Base-by-base conservation (phyloP, 2,329 filamentous ascomycete species). In the Trichoderma semiorbis region DNA sequence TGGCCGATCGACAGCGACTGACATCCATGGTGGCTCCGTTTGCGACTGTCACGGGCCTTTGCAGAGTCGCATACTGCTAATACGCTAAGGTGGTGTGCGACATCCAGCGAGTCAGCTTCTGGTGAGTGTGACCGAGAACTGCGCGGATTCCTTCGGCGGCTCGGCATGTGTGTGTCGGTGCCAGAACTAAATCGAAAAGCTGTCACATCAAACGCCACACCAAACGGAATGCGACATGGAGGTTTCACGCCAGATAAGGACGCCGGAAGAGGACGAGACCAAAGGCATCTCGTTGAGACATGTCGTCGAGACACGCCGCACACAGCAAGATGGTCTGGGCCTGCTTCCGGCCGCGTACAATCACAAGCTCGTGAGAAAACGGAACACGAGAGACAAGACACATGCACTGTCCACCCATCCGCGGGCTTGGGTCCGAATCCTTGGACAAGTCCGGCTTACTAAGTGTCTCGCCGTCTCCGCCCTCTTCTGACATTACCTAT, bases 361-460 rank as follows among this genome's bases (percentile, higher is more conserved):
- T 69, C 57, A 69, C 67, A 39, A 53, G 39, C 67, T 62, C 67
- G 57, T 62, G 30, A 69, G 28, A 69, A 69, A 36, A 61, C 67
- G 57, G 67, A 47, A 50, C 36, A 28, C 57, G 55, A 32, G n/a
- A 62, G 39, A 47, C 36, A 43, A 43, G 21, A 62, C 43, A 43
- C 39, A 43, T 43, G 26, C 50, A 68, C 53, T 58, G 65, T 32
- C 66, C 60, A 58, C 39, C 64, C n/a, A 57, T 69, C 67, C 57
- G 67, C 67, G 67, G 67, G 57, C 67, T 36, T 69, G 64, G 66
- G 26, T 67, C 50, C 64, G 21, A 57, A 50, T 34, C 32, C 21
- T 12, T 66, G 34, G 67, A 69, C 67, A 57, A 50, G 57, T 69
- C 67, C 67, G 67, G 65, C 65, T 61, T 69, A 53, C 67, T 39